phyloP scores from a whole-genome alignment of 2,329 filamentous ascomycete genomes.

The Claviceps paspali region DNA sequence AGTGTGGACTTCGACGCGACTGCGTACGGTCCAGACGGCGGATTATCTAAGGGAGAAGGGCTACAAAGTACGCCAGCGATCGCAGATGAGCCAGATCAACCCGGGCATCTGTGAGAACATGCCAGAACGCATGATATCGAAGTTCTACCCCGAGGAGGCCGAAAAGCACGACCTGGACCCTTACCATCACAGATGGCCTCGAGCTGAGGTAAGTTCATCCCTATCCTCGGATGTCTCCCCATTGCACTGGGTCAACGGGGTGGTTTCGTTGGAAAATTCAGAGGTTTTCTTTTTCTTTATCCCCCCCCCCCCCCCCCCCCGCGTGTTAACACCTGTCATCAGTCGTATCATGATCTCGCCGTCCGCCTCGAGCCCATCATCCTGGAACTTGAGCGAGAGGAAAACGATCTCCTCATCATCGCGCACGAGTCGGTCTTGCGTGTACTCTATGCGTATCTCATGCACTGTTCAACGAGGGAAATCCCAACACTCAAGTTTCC shows the following conservation, averaged over 20 bases:
- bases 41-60: constrained; percentile 64
- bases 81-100: constrained; percentile 95
- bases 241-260: too few species aligned
- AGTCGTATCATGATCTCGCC: constrained; percentile 98
- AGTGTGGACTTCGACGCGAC: constrained; percentile 88
- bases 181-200: constrained; percentile 90
- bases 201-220: constrained; percentile 75
- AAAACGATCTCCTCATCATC: constrained; percentile 95
- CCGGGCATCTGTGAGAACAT: constrained; percentile 92
- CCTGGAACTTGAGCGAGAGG: constrained; percentile 87
- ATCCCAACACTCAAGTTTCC: constrained; percentile 90
- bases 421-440: constrained; percentile 96
- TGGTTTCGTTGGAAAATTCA: not conserved
- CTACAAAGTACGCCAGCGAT: constrained; percentile 77
- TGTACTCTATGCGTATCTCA: constrained; percentile 91
- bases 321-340: constrained; percentile 1
- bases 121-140: constrained; percentile 65
- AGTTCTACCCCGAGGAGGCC: constrained; percentile 79
- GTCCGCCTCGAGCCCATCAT: constrained; percentile 96
- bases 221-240: too few species aligned
- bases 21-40: constrained; percentile 80
- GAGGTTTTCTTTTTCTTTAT: not conserved
- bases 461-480: constrained; percentile 93
- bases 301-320: too few species aligned
- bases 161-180: constrained; percentile 86